These are phyloP conservation scores for Lachnellula cervina DNA, from an alignment of 2,329 filamentous ascomycete genomes.

Conservation along the genomic window DNA sequence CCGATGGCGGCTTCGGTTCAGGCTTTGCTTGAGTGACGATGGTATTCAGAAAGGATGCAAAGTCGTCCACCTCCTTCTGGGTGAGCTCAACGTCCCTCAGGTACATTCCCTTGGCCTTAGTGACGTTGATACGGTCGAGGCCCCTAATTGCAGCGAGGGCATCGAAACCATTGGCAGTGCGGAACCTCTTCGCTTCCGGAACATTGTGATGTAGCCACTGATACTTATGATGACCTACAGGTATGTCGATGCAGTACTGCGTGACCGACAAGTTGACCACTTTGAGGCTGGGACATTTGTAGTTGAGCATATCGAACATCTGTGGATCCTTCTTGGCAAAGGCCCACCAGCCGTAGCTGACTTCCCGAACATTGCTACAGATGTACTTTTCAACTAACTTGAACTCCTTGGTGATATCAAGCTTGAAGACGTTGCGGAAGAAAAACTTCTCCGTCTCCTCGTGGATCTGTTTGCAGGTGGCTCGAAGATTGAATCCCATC, in stretches of 20 bases:
- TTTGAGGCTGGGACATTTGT: conserved; percentile 5
- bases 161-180: conserved; percentile 14
- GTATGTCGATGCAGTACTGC: neutral
- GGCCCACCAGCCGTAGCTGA: conserved; percentile 13
- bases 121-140: conserved; percentile 16
- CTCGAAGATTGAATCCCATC: conserved; percentile 11
- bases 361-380: conserved; percentile 4
- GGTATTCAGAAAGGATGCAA: conserved; percentile 11
- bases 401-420: neutral
- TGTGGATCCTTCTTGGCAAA: conserved; percentile 2
- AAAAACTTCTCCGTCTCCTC: conserved; percentile 15
- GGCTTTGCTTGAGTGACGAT: conserved; percentile 5
- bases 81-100: neutral
- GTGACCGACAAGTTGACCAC: conserved; percentile 7
- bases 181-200: conserved; percentile 12
- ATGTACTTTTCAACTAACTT: neutral
- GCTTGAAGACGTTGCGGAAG: conserved; percentile 17
- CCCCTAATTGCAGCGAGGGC: conserved; percentile 10
- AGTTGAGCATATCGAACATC: neutral
- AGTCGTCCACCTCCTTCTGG: neutral
- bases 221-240: neutral
- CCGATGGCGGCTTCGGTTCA: neutral
- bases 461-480: conserved; percentile 11
- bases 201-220: conserved; percentile 6
- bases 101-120: neutral